phyloP scores from a whole-genome alignment of 2,329 filamentous ascomycete species.

The Pseudonectria buxi region DNA sequence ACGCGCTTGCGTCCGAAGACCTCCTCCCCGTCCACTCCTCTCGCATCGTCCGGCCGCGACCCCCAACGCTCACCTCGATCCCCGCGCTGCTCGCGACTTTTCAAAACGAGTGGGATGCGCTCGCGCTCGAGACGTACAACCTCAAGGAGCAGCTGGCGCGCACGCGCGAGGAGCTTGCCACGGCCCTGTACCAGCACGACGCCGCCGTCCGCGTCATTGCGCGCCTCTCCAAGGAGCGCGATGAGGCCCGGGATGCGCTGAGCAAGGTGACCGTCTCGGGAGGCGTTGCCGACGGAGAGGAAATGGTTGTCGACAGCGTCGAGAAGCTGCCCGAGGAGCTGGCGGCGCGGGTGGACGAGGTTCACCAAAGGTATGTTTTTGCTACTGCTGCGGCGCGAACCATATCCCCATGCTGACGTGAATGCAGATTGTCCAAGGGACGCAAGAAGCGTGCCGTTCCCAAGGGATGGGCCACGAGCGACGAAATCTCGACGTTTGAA shows the following conservation, averaged over 20 bases:
- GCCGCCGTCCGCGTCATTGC: slow-evolving; percentile 94
- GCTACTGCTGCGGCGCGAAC: not conserved
- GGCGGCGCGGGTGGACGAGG: slow-evolving; percentile 66
- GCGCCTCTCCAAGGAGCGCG: slow-evolving; percentile 79
- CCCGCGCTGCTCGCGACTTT: slow-evolving; percentile 89
- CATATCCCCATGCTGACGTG: slow-evolving; percentile 7
- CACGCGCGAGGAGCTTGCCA: slow-evolving; percentile 87
- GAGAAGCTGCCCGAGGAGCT: slow-evolving; percentile 68
- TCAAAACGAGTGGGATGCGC: slow-evolving; percentile 96
- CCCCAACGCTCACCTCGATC: slow-evolving; percentile 91
- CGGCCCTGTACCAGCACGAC: slow-evolving; percentile 93
- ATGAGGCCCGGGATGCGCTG: slow-evolving; percentile 84
- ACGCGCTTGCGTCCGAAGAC: slow-evolving; percentile 77
- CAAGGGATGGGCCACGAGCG: slow-evolving; percentile 73
- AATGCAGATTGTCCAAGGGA: slow-evolving; percentile 69
- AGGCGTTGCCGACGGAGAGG: slow-evolving; percentile 58
- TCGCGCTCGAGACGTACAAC: slow-evolving; percentile 87
- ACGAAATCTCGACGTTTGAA: slow-evolving; percentile 54
- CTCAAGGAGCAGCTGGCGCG: slow-evolving; percentile 83
- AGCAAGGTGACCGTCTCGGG: slow-evolving; percentile 72
- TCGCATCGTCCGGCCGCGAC: slow-evolving; percentile 78
- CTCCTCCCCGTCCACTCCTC: slow-evolving; percentile 80
- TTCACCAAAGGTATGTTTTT: slow-evolving; percentile 65
- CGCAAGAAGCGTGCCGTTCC: slow-evolving; percentile 86
- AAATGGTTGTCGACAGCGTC: slow-evolving; percentile 81